Percentiles rank a stretch among this genome's conserved stretches.
Conservation (phyloP, 768 basidiomycete genomes). For the Agaricus subrufescens region DNA sequence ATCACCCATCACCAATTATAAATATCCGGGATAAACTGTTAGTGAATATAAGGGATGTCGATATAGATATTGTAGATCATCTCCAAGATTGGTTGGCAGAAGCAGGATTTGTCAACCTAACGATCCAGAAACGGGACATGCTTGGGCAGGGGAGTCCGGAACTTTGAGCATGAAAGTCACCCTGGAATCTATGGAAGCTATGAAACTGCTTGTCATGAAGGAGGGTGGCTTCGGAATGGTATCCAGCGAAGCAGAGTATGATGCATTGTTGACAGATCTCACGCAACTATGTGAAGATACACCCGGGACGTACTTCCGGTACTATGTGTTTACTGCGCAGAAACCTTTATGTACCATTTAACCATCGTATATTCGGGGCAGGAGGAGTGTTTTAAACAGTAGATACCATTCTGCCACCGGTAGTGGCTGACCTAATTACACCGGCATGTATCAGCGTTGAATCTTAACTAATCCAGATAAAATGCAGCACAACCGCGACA, state of each 20-base stretch:
- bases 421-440: too few relatives aligned
- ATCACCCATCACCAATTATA: background rate
- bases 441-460: too few relatives aligned
- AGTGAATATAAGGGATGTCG: background rate
- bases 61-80: constrained; percentile 1
- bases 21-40: background rate
- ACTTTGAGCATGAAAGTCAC: background rate
- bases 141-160: constrained; percentile 1
- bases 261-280: background rate
- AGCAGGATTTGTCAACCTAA: constrained; percentile 5
- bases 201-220: constrained; percentile 6
- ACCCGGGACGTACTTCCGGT: background rate
- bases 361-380: too few relatives aligned
- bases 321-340: background rate
- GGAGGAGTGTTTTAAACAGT: too few relatives aligned
- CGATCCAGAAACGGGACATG: background rate
- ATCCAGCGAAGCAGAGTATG: constrained; percentile 8
- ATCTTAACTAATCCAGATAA: too few relatives aligned
- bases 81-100: background rate
- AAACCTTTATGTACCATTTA: background rate
- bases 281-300: constrained; percentile 2
- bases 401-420: too few relatives aligned
- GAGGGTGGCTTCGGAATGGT: constrained; percentile 11
- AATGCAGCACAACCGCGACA: too few relatives aligned
- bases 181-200: background rate